These are phyloP conservation scores for Penicillium pulvis DNA, from an alignment of 495 filamentous ascomycete genomes.

Conservation along the genomic window DNA sequence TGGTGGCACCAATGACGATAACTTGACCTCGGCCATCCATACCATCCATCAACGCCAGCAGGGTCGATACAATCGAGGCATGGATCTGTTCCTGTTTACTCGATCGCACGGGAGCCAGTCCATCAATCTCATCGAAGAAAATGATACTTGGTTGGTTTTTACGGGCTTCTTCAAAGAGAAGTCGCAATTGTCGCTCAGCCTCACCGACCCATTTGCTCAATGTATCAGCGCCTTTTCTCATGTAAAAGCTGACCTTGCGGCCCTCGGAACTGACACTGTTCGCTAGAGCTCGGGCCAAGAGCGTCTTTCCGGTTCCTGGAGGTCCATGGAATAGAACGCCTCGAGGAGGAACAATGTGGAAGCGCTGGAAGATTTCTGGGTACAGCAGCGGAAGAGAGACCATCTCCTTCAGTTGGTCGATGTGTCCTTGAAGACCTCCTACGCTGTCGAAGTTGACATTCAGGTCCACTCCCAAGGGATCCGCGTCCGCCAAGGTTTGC, in stretches of 20 bases:
- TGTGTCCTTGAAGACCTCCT: slow-evolving; percentile 87
- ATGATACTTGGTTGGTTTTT: slow-evolving; percentile 97
- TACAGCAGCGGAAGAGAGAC: slow-evolving; percentile 90
- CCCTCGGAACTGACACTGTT: slow-evolving; percentile 78
- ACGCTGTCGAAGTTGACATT: slow-evolving; percentile 91
- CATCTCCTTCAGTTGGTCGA: slow-evolving; percentile 98
- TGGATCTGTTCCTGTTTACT: slow-evolving; percentile 99
- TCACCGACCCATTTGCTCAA: slow-evolving; percentile 99
- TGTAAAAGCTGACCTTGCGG: slow-evolving; percentile 96
- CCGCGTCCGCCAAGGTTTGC: slow-evolving; percentile 81
- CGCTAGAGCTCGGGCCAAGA: slow-evolving; percentile 88
- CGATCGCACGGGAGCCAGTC: slow-evolving; percentile 89
- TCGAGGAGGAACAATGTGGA: slow-evolving; percentile 89
- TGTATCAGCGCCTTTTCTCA: slow-evolving; percentile 97
- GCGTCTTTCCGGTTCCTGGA: slow-evolving; percentile 95
- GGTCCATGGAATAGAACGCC: slow-evolving; percentile 97
- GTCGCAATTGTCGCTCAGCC: slow-evolving; percentile 87
- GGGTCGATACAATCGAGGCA: slow-evolving; percentile 93
- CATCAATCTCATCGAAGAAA: slow-evolving; percentile 99
- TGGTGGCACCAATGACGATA: slow-evolving; percentile 97
- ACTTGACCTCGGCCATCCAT: slow-evolving; percentile 99
- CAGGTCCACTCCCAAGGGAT: slow-evolving; percentile 89
- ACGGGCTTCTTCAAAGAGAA: slow-evolving; percentile 94
- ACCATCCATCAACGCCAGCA: slow-evolving; percentile 96
- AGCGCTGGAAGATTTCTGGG: slow-evolving; percentile 89